Base-by-base conservation (phyloP, 164 flowering plant species). In the Aristolochia californica region DNA sequence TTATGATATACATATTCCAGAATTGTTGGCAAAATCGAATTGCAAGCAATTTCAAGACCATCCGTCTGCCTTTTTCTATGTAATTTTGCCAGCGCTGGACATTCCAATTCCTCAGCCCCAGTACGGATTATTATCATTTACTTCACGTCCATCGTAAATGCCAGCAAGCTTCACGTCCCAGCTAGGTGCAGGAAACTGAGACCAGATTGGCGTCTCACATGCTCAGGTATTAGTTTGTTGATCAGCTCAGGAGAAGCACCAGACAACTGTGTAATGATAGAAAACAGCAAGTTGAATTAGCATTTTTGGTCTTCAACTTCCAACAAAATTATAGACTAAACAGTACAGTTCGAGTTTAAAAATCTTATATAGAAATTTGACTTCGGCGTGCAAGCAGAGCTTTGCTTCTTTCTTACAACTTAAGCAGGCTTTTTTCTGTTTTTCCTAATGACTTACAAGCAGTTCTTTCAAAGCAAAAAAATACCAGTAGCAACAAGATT, bases 181-280 rank as follows among this genome's bases (percentile, higher is more conserved):
- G 72, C 72, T 1, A 59, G 70, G 58, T 75, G 80, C 48, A 69
- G 60, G 63, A 82, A 72, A 62, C 54, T 57, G 44, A 76, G 71
- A 56, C 84, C 84, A 26, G 27, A 54, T 62, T 84, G 96, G 68
- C 86, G 70, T 57, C 83, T 74, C 59, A 81, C 74, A 45, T 88
- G 83, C 54, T 91, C 98, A 1, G 96, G 98, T 60, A 88, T 75
- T 52, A 91, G 70, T 78, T 74, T 82, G 72, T 68, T 77, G 25
- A 88, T 78, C 34, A 91, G 84, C 67, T 91, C 96, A 0, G 84
- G 82, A 14, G 96, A 83, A 50, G 85, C 87, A 68, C 91, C 93
- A 52, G 78, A 45, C 52, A 91, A 75, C 98, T 91, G 81, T 22
- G 65, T n/a, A 67, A 17, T 43, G 27, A 47, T 20, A 43, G 28